Conservation (phyloP, 1,284 basidiomycete genomes). For the Leccinum subrobustum region DNA sequence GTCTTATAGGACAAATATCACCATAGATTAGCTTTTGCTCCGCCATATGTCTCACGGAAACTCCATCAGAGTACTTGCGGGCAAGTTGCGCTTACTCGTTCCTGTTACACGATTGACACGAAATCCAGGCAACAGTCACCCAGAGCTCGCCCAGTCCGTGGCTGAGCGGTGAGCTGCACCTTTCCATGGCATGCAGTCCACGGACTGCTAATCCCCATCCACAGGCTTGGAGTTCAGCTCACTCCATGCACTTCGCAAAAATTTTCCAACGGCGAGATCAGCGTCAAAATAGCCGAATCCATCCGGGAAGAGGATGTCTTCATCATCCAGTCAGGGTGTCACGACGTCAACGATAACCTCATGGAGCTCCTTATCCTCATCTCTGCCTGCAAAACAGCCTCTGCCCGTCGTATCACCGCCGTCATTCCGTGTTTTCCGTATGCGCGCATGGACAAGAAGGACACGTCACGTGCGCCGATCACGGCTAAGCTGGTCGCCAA, state of each 20-base stretch:
- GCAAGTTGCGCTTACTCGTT: conserved; percentile 46
- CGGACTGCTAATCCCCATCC: conserved; percentile 42
- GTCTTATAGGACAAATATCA: conserved; percentile 5
- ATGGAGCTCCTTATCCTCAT: conserved; percentile 92
- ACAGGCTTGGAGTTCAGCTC: conserved; percentile 83
- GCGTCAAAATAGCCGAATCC: conserved; percentile 90
- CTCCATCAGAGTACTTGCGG: conserved; percentile 90
- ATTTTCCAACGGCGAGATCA: conserved; percentile 95
- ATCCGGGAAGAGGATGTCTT: conserved; percentile 98
- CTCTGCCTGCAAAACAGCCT: conserved; percentile 96
- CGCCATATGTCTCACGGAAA: conserved; percentile 84
- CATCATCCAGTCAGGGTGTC: conserved; percentile 86
- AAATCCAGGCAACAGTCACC: conserved; percentile 90
- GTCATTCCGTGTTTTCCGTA: conserved; percentile 99
- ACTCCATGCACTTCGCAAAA: conserved; percentile 92
- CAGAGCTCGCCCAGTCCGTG: conserved; percentile 92
- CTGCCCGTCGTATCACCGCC: conserved; percentile 94
- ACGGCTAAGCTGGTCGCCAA: conserved; percentile 98
- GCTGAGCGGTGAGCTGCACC: conserved; percentile 86
- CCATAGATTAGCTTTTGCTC: not conserved
- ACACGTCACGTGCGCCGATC: conserved; percentile 94
- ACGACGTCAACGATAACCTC: conserved; percentile 80
- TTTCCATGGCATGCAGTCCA: conserved; percentile 45
- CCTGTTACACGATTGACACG: conserved; percentile 19
- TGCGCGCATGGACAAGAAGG: conserved; percentile 97